These are phyloP conservation scores for Jasminum sambac DNA, from an alignment of 257 asterid genomes.

Conservation along the genomic window DNA sequence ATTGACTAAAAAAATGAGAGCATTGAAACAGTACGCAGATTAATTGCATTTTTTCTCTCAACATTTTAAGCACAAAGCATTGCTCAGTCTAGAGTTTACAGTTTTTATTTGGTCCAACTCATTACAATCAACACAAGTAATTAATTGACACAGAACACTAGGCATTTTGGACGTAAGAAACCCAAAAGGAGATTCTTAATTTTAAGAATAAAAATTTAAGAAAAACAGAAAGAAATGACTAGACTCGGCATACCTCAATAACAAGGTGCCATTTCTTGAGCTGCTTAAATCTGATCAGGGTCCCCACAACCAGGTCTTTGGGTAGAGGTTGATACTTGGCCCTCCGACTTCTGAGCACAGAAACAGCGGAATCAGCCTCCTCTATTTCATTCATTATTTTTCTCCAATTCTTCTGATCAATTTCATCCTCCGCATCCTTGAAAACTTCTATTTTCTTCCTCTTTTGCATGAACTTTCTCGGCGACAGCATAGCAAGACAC, in stretches of 20 bases:
- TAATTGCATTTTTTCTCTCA: not conserved
- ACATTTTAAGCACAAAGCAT: not conserved
- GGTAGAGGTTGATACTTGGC: slow-evolving; percentile 68
- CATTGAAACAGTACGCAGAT: too few species aligned
- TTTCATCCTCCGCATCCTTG: slow-evolving; percentile 71
- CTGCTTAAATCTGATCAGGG: slow-evolving; percentile 89
- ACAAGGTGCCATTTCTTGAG: slow-evolving; percentile 97
- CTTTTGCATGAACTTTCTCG: slow-evolving; percentile 92
- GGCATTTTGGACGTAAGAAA: not conserved
- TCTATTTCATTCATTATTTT: slow-evolving; percentile 84
- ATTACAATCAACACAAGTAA: not conserved
- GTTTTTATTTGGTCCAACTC: not conserved
- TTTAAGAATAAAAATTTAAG: slow-evolving; percentile 1
- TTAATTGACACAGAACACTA: not conserved
- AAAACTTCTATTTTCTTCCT: slow-evolving; percentile 83
- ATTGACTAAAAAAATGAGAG: not conserved
- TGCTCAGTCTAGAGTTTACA: not conserved
- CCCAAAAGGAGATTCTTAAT: not conserved
- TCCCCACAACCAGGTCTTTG: slow-evolving; percentile 79
- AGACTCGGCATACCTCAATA: slow-evolving; percentile 60
- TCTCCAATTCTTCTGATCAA: slow-evolving; percentile 86
- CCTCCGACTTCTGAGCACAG: slow-evolving; percentile 66
- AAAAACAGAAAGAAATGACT: not conserved
- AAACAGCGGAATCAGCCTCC: slow-evolving; percentile 74
- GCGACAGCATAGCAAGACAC: slow-evolving; percentile 84